Base-by-base conservation (phyloP, 169 alveolate genomes). In the Hepatocystis sp. region DNA sequence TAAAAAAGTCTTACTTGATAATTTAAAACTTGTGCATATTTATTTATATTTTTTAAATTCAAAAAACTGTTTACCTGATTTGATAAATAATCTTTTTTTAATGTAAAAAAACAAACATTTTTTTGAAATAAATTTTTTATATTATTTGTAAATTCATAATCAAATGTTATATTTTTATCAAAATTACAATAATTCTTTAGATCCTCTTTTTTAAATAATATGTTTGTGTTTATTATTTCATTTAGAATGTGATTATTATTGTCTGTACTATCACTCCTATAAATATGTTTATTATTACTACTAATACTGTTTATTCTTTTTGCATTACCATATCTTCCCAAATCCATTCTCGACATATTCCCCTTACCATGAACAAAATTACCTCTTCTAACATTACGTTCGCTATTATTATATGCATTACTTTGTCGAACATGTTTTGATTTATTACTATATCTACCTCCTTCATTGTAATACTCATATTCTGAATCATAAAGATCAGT, bases 41-140 rank as follows among this genome's bases (percentile, higher is more conserved):
- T 81, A 13, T 63, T 63, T 23, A 81, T 51, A 32, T 81, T 67
- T 65, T 81, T 64, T 44, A 81, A 65, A 55, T 64, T 34, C 44
- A 64, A 28, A n/a, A 46, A 81, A 28, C 63, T 36, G 5, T 30
- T 17, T 32, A 40, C 56, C 7, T 81, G 84, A 34, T 63, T 81
- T 0, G 46, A 42, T 13, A 47, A 19, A 34, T 42, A 60, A 2
- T 63, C 67, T 10, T 81, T 63, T 32, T 81, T 81, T 39, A 65
- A 27, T 25, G 17, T 60, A 55, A 81, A 81, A 5, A 81, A 55
- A 42, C 89, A 81, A 8, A 34, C 63, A 17, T 81, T 81, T 21
- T 42, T 34, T 2, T 27, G 10, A 30, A 60, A 47, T 0, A 81
- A 0, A 0, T 17, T 11, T 42, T 81, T 81, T 13, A 81, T 1